Evolutionary conservation across 1,284 basidiomycete genomes (phyloP), one percentile per base, ranked within the genome.

Genomic region (Naganishia cerealis): DNA sequence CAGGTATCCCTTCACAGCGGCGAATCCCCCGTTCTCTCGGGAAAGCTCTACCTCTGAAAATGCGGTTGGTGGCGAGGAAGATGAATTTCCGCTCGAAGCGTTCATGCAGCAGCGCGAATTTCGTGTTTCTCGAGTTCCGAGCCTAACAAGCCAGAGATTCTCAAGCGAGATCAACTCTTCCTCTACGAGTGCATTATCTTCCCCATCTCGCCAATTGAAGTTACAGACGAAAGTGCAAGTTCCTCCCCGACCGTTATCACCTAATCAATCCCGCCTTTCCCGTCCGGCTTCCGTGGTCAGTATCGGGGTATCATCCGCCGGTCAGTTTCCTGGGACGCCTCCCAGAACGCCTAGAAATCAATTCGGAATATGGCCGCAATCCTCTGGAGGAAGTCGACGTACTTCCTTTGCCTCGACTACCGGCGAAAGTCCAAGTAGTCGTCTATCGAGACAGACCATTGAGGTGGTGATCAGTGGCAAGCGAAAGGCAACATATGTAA

Each of bases 341-440:
- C 66, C 57, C 8, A 54, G 39, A 42, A 63, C 61, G 39, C 61
- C 61, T 15, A 42, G 61, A n/a, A 63, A 63, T 39, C 50, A 63
- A 15, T 42, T 50, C 6, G 61, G 61, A 29, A 39, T 54, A 3
- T 53, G 52, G 38, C 59, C 61, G 13, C 61, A 26, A 10, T 63
- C 61, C 5, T 39, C 48, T 48, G 58, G 58, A 55, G 42, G 57
- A 13, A 67, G 66, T 57, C 57, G 66, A 7, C 39, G 66, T 2
- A 61, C 66, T 5, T 67, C 66, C n/a, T 62, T 56, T 42, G 53
- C 66, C 1, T 67, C 66, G 5, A 61, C 57, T 16, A 62, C 24
- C 16, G 59, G 66, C 42, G 57, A 67, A 8, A 62, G 58, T 26
- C 38, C 66, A 1, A 13, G 52, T 1, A 52, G 40, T 48, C 50